Base-by-base conservation (phyloP, 164 flowering plant species). In the Euptelea pleiosperma region DNA sequence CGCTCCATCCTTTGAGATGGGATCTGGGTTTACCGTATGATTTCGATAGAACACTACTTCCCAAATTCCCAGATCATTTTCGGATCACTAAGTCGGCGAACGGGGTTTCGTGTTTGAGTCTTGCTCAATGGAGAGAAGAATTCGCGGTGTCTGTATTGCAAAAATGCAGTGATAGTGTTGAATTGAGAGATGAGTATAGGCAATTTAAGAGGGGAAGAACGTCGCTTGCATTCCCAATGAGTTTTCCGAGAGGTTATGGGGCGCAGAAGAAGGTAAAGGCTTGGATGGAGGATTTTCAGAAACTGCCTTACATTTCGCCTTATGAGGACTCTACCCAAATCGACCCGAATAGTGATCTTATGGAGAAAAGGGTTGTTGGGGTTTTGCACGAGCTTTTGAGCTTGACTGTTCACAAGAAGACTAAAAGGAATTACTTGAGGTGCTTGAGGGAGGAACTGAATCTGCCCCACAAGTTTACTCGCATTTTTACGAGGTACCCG, bases 261-360 rank as follows among this genome's bases (percentile, higher is more conserved):
- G 84, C 57, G 10, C 89, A 83, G 61, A 93, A 78, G 71, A 88
- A 88, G 79, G 97, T 93, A 44, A 80, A 53, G 62, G 84, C 87
- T 28, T 93, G 99, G 97, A 90, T 93, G 99, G 89, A 83, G 28
- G 96, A 88, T 67, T 93, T 90, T 74, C 91, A 93, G 58, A 86
- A 82, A 70, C 66, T 93, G 45, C 96, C 99, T 0, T 90, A 93
- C 67, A 81, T 90, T 61, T 93, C 99, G 0, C 96, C 97, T 0
- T 93, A 93, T 68, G 97, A 88, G 67, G 92, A 88, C 62, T 82
- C 82, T 1, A 65, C 71, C 11, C 64, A 72, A 21, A 79, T 93
- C 45, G 95, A 90, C 60, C 92, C 89, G 0, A 66, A 67, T n/a
- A 93, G 97, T 48, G 94, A 93, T 21, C 75, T 93, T 18, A 90